Evolutionary conservation across 2,329 filamentous ascomycete species (phyloP).

Genomic region (Exutisphaerella laricina): DNA sequence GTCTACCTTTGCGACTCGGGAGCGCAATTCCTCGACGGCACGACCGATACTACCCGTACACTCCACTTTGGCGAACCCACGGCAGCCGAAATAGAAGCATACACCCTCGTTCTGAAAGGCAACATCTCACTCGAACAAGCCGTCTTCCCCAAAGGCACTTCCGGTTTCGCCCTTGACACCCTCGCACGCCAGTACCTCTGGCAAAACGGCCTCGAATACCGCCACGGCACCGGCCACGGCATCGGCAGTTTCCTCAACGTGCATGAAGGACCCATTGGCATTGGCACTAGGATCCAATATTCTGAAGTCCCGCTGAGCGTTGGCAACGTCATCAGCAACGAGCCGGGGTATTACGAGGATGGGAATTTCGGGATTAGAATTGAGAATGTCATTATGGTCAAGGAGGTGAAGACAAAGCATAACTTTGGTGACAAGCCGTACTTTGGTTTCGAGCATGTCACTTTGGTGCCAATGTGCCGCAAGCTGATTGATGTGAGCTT

Average conservation of each 20-base stretch:
- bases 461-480: constrained; percentile 90
- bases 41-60: constrained; percentile 91
- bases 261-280: constrained; percentile 93
- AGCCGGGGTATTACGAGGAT: constrained; percentile 97
- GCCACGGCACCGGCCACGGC: constrained; percentile 93
- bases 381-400: constrained; percentile 90
- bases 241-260: constrained; percentile 95
- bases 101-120: constrained; percentile 91
- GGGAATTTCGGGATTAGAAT: constrained; percentile 92
- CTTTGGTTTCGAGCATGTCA: constrained; percentile 93
- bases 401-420: constrained; percentile 78
- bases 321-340: constrained; percentile 92
- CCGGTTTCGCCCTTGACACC: constrained; percentile 82
- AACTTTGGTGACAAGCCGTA: constrained; percentile 92
- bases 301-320: constrained; percentile 81
- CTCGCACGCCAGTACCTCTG: constrained; percentile 88
- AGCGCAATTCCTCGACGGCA: constrained; percentile 92
- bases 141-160: constrained; percentile 91
- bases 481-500: constrained; percentile 74
- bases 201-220: constrained; percentile 89
- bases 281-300: constrained; percentile 86
- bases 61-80: constrained; percentile 85
- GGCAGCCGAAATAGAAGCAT: constrained; percentile 76
- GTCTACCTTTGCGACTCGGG: constrained; percentile 97
- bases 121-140: constrained; percentile 82